Base-by-base conservation (phyloP, 2,329 filamentous ascomycete genomes). In the Tympanopsis confertula region DNA sequence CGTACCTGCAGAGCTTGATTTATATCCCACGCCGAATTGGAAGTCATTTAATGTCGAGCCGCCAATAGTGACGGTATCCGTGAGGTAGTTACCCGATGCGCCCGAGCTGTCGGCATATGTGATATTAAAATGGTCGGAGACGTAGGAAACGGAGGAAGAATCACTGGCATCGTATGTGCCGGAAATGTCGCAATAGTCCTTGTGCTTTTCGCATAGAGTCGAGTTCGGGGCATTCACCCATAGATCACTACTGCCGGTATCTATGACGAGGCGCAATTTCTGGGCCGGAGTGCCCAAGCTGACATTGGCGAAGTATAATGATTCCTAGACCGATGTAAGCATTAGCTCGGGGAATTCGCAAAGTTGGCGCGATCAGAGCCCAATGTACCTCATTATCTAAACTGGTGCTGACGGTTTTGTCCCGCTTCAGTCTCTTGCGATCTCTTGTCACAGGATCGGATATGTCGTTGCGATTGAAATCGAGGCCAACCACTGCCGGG, bases 321-420 rank as follows among this genome's bases (percentile, higher is more conserved):
- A 10, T 18, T 33, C 30, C 30, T 33, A 7, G 10, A n/a, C 17
- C 15, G 15, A 33, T 17, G 30, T 33, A 33, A 10, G 7, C 30
- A 33, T 33, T 7, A 17, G 30, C 7, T 7, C 30, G 30, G 15
- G 12, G 17, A 28, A 28, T 10, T 28, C 24, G 24, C 10, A 28
- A 10, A 10, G 10, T 28, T 10, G 24, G 24, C n/a, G 24, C 10
- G 24, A 28, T n/a, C 10, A 28, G 10, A 18, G 10, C n/a, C n/a
- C n/a, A n/a, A n/a, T n/a, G 7, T 15, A 33, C 30, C 30, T 33
- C 30, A 18, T 33, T 33, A 33, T 33, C 30, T 7, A 33, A 15
- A 10, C 7, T 33, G 10, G 10, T 10, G 15, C 30, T 15, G 15
- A 33, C 15, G 7, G 30, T 33, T 15, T 33, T 10, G 30, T 33